Conservation (phyloP, 257 asterid genomes). For the Jacaranda mimosifolia region DNA sequence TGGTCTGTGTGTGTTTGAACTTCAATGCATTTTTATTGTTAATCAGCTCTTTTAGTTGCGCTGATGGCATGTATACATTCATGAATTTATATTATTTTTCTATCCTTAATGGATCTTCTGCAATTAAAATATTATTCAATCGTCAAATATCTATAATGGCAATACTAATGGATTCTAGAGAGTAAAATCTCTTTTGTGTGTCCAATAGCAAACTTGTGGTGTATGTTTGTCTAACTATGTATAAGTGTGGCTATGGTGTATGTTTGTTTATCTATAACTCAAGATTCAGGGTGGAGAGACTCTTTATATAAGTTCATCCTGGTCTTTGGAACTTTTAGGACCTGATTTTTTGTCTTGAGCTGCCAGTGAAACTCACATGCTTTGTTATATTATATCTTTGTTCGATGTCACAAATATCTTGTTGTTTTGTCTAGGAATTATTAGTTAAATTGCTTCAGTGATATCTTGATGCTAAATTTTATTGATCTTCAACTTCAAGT, state of each 20-base stretch:
- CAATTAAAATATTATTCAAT: not conserved
- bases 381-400: not conserved
- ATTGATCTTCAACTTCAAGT: not conserved
- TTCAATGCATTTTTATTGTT: conserved; percentile 9
- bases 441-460: not conserved
- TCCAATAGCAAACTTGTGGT: not conserved
- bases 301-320: conserved; percentile 9
- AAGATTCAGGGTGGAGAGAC: conserved; percentile 15
- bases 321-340: not conserved
- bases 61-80: not conserved
- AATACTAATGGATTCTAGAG: not conserved
- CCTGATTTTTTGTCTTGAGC: conserved; percentile 17
- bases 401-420: not conserved
- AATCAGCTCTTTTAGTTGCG: conserved; percentile 25
- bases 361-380: not conserved
- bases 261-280: conserved; percentile 17
- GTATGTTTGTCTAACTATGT: not conserved
- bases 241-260: not conserved
- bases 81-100: not conserved
- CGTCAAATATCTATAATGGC: not conserved
- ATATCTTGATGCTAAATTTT: conserved; percentile 16
- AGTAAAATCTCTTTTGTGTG: not conserved
- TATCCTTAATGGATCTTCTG: not conserved
- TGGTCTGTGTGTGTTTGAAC: conserved; percentile 44
- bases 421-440: conserved; percentile 4